Percentiles rank a stretch among this genome's conserved stretches.
Evolutionary conservation across 306 rosid genomes (phyloP).

Genomic region (Acacia melanoxylon): DNA sequence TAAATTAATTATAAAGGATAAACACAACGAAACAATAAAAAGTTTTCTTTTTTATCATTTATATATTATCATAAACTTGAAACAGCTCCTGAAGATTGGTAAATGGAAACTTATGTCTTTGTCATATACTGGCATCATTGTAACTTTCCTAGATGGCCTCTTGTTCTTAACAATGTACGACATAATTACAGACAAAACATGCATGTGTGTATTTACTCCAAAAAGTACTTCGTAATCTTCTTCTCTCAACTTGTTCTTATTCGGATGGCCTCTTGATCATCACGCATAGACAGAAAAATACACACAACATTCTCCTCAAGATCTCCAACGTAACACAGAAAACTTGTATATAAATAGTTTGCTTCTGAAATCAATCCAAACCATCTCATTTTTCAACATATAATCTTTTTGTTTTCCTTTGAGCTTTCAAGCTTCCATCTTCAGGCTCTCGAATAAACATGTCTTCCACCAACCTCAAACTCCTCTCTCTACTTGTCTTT

Average conservation of each 20-base stretch:
- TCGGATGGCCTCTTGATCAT: constrained; percentile 10
- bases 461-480: constrained; percentile 25
- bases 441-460: not conserved
- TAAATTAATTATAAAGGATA: no score
- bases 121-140: not conserved
- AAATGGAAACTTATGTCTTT: not conserved
- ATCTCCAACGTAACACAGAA: not conserved
- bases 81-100: not conserved
- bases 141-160: not conserved
- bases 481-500: constrained; percentile 29
- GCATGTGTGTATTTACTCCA: not conserved
- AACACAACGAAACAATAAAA: not conserved
- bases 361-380: not conserved
- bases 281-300: not conserved
- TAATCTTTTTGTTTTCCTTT: not conserved
- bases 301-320: not conserved
- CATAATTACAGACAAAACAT: not conserved
- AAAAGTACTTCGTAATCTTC: constrained; percentile 8
- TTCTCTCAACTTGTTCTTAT: constrained; percentile 1
- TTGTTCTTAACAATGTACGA: not conserved
- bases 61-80: not conserved
- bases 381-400: not conserved
- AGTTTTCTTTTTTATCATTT: no score
- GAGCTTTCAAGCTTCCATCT: not conserved
- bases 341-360: constrained; percentile 6